A percentile compares a stretch with the other conserved stretches of the same genome.
Evolutionary conservation across 2,329 filamentous ascomycete genomes (phyloP).

Genomic region (Hymenoscyphus occultus): DNA sequence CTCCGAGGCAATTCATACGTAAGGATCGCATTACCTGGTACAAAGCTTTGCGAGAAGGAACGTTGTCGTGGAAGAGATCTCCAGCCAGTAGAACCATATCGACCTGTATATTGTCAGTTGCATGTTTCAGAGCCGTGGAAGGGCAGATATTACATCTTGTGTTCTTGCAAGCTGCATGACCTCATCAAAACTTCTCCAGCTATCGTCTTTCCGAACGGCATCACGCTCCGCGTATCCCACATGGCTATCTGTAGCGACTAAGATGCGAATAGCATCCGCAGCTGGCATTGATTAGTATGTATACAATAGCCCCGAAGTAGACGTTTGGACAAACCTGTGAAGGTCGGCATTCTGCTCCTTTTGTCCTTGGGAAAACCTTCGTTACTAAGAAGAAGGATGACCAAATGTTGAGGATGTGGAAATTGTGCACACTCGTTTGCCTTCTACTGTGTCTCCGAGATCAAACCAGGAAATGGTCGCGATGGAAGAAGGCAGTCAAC

Average conservation of each 20-base stretch:
- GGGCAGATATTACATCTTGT: constrained; percentile 60
- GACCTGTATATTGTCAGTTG: constrained; percentile 47
- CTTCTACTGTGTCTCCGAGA: not conserved
- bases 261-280: constrained; percentile 86
- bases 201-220: constrained; percentile 91
- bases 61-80: constrained; percentile 97
- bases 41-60: constrained; percentile 91
- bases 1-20: constrained; percentile 88
- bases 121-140: not conserved
- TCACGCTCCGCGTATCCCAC: constrained; percentile 95
- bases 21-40: constrained; percentile 96
- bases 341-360: constrained; percentile 29
- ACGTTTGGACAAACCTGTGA: constrained; percentile 19
- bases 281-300: constrained; percentile 24
- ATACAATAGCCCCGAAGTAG: not conserved
- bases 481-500: not conserved
- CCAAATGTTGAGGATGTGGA: not conserved
- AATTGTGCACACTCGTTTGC: not conserved
- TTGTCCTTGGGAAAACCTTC: not conserved
- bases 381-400: not conserved
- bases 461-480: not conserved
- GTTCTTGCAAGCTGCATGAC: constrained; percentile 84
- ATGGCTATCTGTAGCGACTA: constrained; percentile 95
- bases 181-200: constrained; percentile 95
- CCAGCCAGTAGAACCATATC: constrained; percentile 96